A percentile compares a stretch with the other conserved stretches of the same genome.
These are phyloP conservation scores for Chara braunii DNA, from an alignment of 139 green algal species.

Conservation along the genomic window DNA sequence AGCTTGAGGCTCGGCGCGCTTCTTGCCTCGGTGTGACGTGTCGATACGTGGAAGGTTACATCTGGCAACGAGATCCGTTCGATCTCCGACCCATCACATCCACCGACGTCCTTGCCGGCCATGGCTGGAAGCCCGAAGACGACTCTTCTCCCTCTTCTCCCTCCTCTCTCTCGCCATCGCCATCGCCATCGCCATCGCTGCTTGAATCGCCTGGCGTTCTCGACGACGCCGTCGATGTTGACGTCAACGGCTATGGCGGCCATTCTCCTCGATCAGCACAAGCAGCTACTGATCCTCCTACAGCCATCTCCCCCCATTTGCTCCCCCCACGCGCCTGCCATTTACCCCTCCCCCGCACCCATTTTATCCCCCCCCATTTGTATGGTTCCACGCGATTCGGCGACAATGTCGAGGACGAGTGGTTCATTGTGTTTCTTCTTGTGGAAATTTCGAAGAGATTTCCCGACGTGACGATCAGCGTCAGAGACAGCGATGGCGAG, in stretches of 20 bases:
- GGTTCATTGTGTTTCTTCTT: conserved; percentile 37
- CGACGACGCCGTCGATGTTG: background rate
- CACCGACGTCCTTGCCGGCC: background rate
- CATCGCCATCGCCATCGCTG: background rate
- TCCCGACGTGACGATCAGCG: conserved; percentile 16
- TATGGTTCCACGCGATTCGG: conserved; percentile 30
- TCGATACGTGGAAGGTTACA: conserved; percentile 7
- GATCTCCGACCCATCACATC: background rate
- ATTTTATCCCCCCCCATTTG: conserved; percentile 30
- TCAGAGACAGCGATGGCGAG: conserved; percentile 85
- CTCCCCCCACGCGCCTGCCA: too few species aligned
- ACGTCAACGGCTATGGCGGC: background rate
- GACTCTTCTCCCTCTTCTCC: too few species aligned
- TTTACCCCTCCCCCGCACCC: too few species aligned
- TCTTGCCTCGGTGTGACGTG: background rate
- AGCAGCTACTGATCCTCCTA: background rate
- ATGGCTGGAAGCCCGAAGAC: background rate
- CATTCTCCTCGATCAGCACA: background rate
- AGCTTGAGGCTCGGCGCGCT: background rate
- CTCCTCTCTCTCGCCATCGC: too few species aligned
- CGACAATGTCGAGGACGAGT: conserved; percentile 43
- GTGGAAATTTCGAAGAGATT: conserved; percentile 9
- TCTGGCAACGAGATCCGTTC: conserved; percentile 27
- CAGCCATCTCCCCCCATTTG: too few species aligned
- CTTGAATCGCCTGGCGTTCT: background rate